phyloP scores from a whole-genome alignment of 2,329 filamentous ascomycete species.

The Fusarium sp. region DNA sequence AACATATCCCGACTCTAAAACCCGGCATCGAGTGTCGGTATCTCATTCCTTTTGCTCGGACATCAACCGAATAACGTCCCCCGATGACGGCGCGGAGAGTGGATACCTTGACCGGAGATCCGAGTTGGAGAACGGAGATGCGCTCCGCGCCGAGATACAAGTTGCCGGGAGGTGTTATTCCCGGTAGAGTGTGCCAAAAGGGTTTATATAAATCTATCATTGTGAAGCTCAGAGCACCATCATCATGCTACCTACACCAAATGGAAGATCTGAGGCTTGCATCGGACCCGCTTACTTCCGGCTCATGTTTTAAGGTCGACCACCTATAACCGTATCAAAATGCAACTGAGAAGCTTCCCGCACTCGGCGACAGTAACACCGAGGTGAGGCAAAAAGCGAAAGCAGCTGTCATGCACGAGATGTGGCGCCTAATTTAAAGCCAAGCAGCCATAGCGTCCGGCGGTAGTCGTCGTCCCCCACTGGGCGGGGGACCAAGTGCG shows the following conservation, averaged over 20 bases:
- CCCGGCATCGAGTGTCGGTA: background rate
- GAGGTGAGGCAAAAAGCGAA: constrained; percentile 32
- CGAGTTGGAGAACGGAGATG: constrained; percentile 42
- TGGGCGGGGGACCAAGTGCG: constrained; percentile 24
- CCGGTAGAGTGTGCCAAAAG: constrained; percentile 13
- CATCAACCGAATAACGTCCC: constrained; percentile 19
- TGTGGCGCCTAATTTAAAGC: constrained; percentile 16
- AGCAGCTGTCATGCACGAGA: constrained; percentile 23
- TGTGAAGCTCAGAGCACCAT: background rate
- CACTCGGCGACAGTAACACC: constrained; percentile 32
- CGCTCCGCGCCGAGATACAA: constrained; percentile 40
- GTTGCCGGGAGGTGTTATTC: constrained; percentile 18
- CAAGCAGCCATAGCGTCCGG: constrained; percentile 17
- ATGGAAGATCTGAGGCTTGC: background rate
- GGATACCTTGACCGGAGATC: constrained; percentile 38
- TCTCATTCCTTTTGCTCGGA: constrained; percentile 19
- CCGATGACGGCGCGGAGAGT: constrained; percentile 42
- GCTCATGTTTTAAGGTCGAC: background rate
- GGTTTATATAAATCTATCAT: background rate
- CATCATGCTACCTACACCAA: background rate
- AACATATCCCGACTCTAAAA: background rate
- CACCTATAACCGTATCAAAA: background rate
- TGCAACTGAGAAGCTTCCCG: background rate
- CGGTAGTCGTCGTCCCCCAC: constrained; percentile 19
- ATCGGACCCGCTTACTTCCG: background rate